Percentiles rank a stretch among this genome's conserved stretches.
phyloP scores from a whole-genome alignment of 345 rosid species.

The Rhodamnia rubescens region DNA sequence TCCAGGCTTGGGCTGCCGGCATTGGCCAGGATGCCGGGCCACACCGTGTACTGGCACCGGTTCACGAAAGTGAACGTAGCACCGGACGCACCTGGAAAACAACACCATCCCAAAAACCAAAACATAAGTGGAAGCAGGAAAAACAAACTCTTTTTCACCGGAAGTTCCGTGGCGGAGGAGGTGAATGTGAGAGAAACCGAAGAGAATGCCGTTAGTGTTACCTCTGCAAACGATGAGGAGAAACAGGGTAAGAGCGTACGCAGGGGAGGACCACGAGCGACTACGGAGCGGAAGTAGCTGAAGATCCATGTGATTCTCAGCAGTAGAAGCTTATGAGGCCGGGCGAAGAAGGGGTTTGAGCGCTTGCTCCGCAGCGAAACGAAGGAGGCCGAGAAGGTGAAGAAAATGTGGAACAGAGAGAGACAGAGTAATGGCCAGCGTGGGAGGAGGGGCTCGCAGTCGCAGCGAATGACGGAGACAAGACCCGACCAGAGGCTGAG shows the following conservation, averaged over 20 bases:
- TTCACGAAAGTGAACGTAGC: conserved; percentile 25
- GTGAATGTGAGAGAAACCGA: not conserved
- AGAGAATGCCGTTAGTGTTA: not conserved
- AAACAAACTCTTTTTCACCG: not conserved
- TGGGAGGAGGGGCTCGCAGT: not conserved
- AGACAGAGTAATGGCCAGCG: not conserved
- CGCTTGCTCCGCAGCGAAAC: not conserved
- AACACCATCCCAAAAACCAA: not conserved
- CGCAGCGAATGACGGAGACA: not conserved
- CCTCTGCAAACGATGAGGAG: not conserved
- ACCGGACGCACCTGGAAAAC: conserved; percentile 10
- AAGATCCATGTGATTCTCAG: not conserved
- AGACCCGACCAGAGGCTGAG: not conserved
- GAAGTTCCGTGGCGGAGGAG: not conserved
- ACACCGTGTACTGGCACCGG: conserved; percentile 23
- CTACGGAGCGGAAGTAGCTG: not conserved
- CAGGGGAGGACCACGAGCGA: not conserved
- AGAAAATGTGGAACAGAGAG: not conserved
- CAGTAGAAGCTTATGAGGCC: not conserved
- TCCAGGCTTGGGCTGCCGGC: conserved; percentile 18
- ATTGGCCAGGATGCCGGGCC: conserved; percentile 30
- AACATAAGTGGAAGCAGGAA: not conserved
- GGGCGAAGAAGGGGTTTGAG: not conserved
- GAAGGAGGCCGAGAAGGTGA: not conserved
- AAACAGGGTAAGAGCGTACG: not conserved